phyloP scores from a whole-genome alignment of 1,284 basidiomycete species.

The Melampsora americana region DNA sequence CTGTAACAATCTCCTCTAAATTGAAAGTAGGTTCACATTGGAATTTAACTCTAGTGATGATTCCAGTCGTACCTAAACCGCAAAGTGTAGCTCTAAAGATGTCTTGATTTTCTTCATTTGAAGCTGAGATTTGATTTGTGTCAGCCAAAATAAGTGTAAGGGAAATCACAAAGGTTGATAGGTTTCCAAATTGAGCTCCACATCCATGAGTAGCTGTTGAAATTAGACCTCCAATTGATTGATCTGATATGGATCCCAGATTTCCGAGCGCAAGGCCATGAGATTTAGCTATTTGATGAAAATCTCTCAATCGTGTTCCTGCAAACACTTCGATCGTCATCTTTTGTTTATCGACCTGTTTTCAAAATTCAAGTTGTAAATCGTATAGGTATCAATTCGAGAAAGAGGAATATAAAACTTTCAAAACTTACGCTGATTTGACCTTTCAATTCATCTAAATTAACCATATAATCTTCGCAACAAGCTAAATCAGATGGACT shows the following conservation, averaged over 20 bases:
- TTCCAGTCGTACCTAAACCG: conserved; percentile 86
- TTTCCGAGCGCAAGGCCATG: conserved; percentile 77
- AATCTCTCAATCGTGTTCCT: conserved; percentile 54
- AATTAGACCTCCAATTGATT: conserved; percentile 88
- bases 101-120: conserved; percentile 64
- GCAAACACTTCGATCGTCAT: conserved; percentile 63
- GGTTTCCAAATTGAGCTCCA: conserved; percentile 73
- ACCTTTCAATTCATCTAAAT: conserved; percentile 52
- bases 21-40: conserved; percentile 78
- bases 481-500: conserved; percentile 76
- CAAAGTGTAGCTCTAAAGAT: conserved; percentile 90
- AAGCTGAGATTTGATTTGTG: conserved; percentile 68
- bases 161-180: conserved; percentile 76
- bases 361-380: too few relatives aligned
- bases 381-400: neutral
- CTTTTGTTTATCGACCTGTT: conserved; percentile 70
- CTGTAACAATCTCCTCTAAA: conserved; percentile 71
- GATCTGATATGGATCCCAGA: conserved; percentile 93
- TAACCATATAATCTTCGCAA: conserved; percentile 52
- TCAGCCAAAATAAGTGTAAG: conserved; percentile 72
- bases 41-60: conserved; percentile 76
- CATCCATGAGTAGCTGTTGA: conserved; percentile 94
- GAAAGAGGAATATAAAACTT: conserved; percentile 60
- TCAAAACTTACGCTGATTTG: conserved; percentile 46
- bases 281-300: conserved; percentile 62